Evolutionary conservation across 2,329 filamentous ascomycete species (phyloP).

Genomic region (Simplicillium sp.): DNA sequence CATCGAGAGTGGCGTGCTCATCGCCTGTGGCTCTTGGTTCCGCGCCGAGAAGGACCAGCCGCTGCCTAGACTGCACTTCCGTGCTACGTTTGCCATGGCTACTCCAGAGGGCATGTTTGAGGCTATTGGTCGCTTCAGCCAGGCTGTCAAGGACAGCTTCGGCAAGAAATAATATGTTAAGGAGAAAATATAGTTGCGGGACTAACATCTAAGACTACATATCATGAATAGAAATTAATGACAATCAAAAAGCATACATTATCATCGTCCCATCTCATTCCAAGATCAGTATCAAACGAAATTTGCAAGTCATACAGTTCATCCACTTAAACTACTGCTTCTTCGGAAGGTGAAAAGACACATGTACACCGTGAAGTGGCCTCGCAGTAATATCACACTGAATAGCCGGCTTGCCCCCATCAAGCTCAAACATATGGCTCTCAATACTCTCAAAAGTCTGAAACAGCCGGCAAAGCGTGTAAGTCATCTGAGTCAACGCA

Average conservation of each 20-base stretch:
- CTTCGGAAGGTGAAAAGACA: constrained; percentile 25
- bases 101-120: constrained; percentile 59
- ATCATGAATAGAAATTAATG: too few relatives aligned
- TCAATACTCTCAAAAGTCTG: constrained; percentile 60
- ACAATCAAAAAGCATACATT: too few relatives aligned
- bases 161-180: constrained; percentile 17
- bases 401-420: constrained; percentile 42
- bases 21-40: constrained; percentile 89
- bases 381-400: constrained; percentile 52
- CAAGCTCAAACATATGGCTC: constrained; percentile 43
- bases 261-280: too few relatives aligned
- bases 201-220: too few relatives aligned
- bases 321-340: too few relatives aligned
- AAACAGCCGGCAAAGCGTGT: constrained; percentile 62
- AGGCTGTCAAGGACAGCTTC: constrained; percentile 56
- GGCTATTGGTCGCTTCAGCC: constrained; percentile 67
- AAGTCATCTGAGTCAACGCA: constrained; percentile 66
- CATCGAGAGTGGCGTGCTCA: constrained; percentile 67
- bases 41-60: constrained; percentile 57
- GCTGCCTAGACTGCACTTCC: constrained; percentile 67
- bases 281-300: too few relatives aligned
- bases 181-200: too few relatives aligned
- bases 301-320: too few relatives aligned
- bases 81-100: constrained; percentile 81
- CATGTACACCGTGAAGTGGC: constrained; percentile 47